phyloP scores from a whole-genome alignment of 805 yeast species.

The Kluyveromyces nonfermentans region DNA sequence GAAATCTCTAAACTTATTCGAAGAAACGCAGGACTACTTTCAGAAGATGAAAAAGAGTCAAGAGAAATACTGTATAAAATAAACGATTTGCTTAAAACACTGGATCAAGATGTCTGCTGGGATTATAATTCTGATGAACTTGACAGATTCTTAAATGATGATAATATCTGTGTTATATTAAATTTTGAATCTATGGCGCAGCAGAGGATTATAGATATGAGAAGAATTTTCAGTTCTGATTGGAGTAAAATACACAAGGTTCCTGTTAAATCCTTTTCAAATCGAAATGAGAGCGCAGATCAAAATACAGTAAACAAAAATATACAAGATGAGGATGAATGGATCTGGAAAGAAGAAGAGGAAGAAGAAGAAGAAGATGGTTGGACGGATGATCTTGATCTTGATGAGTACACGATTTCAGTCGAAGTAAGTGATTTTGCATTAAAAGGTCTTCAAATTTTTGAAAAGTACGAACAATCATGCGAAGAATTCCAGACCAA shows the following conservation, averaged over 20 bases:
- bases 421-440: not conserved
- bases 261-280: not conserved
- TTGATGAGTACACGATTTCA: conserved; percentile 10
- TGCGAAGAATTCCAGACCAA: conserved; percentile 11
- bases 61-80: conserved; percentile 7
- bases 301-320: not conserved
- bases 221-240: conserved; percentile 10
- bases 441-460: not conserved
- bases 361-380: conserved; percentile 12
- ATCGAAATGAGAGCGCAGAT: no score
- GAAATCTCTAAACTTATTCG: conserved; percentile 21
- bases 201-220: conserved; percentile 9
- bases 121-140: conserved; percentile 12
- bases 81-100: conserved; percentile 7
- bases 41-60: conserved; percentile 8
- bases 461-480: conserved; percentile 8
- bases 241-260: conserved; percentile 6
- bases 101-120: conserved; percentile 8
- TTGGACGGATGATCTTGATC: conserved; percentile 17
- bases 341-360: conserved; percentile 20
- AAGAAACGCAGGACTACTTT: conserved; percentile 13
- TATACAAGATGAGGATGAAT: conserved; percentile 9
- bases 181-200: conserved; percentile 20
- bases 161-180: conserved; percentile 16
- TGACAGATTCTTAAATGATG: conserved; percentile 13